Evolutionary conservation across 129 eudicot genomes (phyloP), one percentile per base, ranked within the genome.

Genomic region (Pulicaria dysenterica): DNA sequence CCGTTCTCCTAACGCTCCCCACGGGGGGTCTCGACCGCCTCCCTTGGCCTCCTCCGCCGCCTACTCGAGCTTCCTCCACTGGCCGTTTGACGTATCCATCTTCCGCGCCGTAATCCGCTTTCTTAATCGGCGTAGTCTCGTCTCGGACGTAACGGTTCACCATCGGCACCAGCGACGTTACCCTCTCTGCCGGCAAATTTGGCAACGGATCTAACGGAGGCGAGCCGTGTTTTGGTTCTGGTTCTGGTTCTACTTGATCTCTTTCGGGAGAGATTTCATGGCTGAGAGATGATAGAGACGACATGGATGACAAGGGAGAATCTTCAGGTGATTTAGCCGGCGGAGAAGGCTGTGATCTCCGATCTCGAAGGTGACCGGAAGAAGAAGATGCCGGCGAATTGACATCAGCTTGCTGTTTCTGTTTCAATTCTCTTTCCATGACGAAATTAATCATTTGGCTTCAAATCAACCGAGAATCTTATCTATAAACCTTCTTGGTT

Each of bases 201-300:
- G 82, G 82, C 70, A 78, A 54, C 36, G 82, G 82, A 47, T 75
- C 73, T 69, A 71, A 34, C 53, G 68, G 41, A 8, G 81, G 80
- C 17, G 77, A 64, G 10, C 83, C 73, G 3, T 56, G 58, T 51
- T 71, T 16, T 38, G 38, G 46, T 54, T 59, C 73, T 37, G 67
- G 54, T 10, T 72, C 47, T 24, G 63, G 60, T 5, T 61, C 19
- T 48, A 59, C 50, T 44, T 82, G 70, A 15, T 58, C 70, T 58
- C 81, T 67, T 49, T 64, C 67, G 3, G 91, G 87, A 47, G 83
- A 73, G 42, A 81, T 73, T 8, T 74, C 77, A 15, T 82, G 86
- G 75, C 79, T 71, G 57, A 82, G 65, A 19, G 85, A 72, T 41
- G 82, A 64, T 4, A 54, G 72, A 43, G 92, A 80, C n/a, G 86